These are phyloP conservation scores for Eucalyptus paniculata DNA, from an alignment of 345 rosid genomes.

Conservation along the genomic window DNA sequence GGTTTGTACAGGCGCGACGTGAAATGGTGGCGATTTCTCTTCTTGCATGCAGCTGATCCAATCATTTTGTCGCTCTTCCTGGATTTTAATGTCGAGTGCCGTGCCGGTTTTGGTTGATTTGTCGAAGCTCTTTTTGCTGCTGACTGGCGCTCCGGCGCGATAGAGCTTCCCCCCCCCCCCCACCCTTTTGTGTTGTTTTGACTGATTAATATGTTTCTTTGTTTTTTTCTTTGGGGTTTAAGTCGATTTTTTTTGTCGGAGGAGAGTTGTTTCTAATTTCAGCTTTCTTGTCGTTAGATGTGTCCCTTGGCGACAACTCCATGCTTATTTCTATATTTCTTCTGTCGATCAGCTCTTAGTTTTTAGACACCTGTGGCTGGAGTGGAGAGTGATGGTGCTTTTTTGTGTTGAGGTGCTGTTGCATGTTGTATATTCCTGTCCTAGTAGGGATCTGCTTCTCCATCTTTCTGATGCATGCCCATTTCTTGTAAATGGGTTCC, in stretches of 20 bases:
- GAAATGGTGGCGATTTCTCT: not conserved
- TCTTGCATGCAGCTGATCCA: not conserved
- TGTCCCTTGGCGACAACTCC: not conserved
- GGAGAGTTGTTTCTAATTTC: not conserved
- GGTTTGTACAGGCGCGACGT: not conserved
- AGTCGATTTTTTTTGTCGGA: not conserved
- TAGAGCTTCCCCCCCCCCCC: not conserved
- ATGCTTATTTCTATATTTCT: not conserved
- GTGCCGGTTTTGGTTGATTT: not conserved
- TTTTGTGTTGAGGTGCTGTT: not conserved
- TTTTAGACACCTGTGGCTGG: not conserved
- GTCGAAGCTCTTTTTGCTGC: not conserved
- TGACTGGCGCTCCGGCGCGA: not conserved
- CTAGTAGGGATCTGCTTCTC: not conserved
- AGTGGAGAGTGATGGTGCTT: not conserved
- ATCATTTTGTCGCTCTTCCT: not conserved
- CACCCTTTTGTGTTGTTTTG: not conserved
- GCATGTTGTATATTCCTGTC: not conserved
- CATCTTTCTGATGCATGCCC: not conserved
- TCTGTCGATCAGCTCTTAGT: not conserved
- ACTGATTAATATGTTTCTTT: not conserved
- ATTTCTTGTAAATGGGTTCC: not conserved
- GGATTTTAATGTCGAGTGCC: not conserved
- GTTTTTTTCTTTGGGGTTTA: not conserved
- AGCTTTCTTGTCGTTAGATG: not conserved